Evolutionary conservation across 106 monocot species (phyloP).

Genomic region (Gastrodia elata): DNA sequence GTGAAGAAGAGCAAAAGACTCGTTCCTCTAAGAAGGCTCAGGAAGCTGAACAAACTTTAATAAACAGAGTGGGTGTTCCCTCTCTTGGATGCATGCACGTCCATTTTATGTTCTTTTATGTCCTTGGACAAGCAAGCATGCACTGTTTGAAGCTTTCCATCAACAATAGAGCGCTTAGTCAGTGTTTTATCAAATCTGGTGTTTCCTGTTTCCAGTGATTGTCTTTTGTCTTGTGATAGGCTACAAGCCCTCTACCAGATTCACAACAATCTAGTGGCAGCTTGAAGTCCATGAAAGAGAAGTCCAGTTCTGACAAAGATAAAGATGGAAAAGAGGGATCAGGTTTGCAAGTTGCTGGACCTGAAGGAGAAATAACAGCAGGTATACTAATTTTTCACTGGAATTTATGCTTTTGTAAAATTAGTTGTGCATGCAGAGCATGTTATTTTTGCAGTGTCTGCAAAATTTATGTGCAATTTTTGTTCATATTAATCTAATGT

Average conservation of each 20-base stretch:
- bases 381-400: conserved; percentile 16
- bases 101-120: neutral
- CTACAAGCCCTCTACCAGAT: conserved; percentile 82
- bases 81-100: neutral
- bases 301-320: conserved; percentile 46
- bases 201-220: neutral
- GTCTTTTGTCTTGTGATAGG: conserved; percentile 26
- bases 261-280: conserved; percentile 59
- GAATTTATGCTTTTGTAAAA: neutral
- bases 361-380: conserved; percentile 91
- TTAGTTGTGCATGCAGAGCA: neutral
- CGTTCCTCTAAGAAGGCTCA: conserved; percentile 75
- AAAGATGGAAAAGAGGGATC: conserved; percentile 86
- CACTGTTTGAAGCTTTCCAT: neutral
- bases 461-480: neutral
- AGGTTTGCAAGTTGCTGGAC: conserved; percentile 67
- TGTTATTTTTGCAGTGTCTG: neutral
- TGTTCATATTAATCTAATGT: neutral
- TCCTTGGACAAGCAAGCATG: neutral
- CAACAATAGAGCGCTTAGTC: neutral
- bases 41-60: conserved; percentile 64
- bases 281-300: conserved; percentile 87
- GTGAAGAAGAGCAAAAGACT: conserved; percentile 80
- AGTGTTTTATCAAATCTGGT: neutral
- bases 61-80: conserved; percentile 48